Evolutionary conservation across 2,329 filamentous ascomycete genomes (phyloP), one percentile per base, ranked within the genome.

Genomic region (Aspergillus terreus): DNA sequence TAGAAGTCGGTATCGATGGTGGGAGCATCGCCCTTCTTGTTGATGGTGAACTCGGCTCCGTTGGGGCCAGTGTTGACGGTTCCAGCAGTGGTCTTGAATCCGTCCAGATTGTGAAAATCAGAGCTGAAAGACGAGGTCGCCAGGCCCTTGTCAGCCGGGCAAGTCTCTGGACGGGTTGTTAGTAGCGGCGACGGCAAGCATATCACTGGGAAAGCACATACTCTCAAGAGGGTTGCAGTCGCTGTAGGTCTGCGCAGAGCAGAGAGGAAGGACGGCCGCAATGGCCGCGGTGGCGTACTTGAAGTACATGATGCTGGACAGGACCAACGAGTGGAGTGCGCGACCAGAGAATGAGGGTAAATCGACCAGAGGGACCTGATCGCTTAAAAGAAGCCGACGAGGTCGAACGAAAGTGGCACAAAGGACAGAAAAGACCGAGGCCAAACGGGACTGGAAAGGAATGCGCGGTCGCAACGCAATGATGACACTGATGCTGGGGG

Each of bases 1-100:
- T 96, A 96, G 80, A 95, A 96, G 63, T 92, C 82, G 56, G 90
- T 95, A 58, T 82, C 80, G 52, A 99, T 82, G 68, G 92, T 90
- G 0, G 94, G 94, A 2, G 92, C 84, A 66, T 97, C 88, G 58
- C 92, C 91, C 46, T 84, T 78, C 68, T 85, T 76, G 44, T 81
- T 73, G 52, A 99, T 85, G 27, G 88, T 90, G 71, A 99, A 95
- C 38, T 82, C 83, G 23, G 83, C 92, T 61, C 94, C 94, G 65
- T 91, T 80, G 17, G 77, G 63, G 52, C 79, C 78, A 64, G 85
- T 91, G n/a, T 75, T 76, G 47, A 95, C 78, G 7, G 70, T 74
- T 48, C 86, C 86, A 46, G 83, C 82, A 9, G 82, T 85, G 46
- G 82, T 83, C 62, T 85, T 84, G 83, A 86, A 92, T 53, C 63